These are phyloP conservation scores for Cutaneotrichosporon dermatis DNA, from an alignment of 1,284 basidiomycete species.

Conservation along the genomic window DNA sequence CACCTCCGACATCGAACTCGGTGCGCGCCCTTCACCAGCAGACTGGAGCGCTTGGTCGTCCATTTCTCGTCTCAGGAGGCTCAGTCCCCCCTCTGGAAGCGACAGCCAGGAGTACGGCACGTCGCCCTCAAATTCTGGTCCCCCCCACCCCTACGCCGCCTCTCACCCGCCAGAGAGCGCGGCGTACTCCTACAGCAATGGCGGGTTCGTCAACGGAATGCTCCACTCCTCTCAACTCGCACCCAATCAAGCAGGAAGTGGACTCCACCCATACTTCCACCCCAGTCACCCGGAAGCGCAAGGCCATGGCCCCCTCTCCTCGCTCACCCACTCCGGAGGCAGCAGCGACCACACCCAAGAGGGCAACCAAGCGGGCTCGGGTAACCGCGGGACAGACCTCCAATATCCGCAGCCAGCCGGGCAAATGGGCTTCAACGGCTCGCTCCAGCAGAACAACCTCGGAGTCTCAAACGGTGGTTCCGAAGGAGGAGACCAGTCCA, in stretches of 20 bases:
- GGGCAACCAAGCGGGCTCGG: constrained; percentile 1
- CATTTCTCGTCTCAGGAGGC: constrained; percentile 15
- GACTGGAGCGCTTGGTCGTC: constrained; percentile 6
- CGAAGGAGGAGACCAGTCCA: constrained; percentile 9
- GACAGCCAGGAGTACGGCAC: constrained; percentile 24
- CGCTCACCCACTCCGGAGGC: constrained; percentile 1
- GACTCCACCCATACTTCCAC: constrained; percentile 17
- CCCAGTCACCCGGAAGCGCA: constrained; percentile 9
- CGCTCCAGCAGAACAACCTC: constrained; percentile 10
- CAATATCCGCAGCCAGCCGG: constrained; percentile 4
- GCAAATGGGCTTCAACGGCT: constrained; percentile 5
- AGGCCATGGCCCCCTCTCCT: constrained; percentile 2
- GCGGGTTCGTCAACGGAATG: constrained; percentile 28
- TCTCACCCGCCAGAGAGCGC: constrained; percentile 39
- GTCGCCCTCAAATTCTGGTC: constrained; percentile 13
- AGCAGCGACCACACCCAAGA: neutral
- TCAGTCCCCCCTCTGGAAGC: constrained; percentile 14
- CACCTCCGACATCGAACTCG: constrained; percentile 28
- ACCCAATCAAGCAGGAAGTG: neutral
- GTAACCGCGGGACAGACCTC: constrained; percentile 4
- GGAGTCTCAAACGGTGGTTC: neutral
- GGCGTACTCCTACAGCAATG: constrained; percentile 28
- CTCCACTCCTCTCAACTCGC: constrained; percentile 19
- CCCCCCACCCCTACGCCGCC: constrained; percentile 38
- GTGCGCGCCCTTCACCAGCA: constrained; percentile 16